Evolutionary conservation across 441 rosid species (phyloP).

Genomic region (Adansonia gregorii): DNA sequence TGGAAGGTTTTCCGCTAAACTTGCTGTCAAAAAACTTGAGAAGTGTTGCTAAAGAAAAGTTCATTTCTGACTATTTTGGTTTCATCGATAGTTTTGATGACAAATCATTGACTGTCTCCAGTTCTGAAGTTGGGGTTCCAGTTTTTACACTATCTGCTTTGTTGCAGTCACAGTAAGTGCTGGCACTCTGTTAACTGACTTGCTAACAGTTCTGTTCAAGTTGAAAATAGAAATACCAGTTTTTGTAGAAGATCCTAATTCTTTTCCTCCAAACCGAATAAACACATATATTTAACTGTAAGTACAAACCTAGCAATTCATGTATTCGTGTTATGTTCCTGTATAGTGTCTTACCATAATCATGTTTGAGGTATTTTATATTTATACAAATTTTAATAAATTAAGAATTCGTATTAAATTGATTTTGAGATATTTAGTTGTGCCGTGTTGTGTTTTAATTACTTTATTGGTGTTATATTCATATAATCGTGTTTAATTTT

Average conservation of each 20-base stretch:
- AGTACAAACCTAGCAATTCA: not conserved
- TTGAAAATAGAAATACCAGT: not conserved
- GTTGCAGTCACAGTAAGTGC: slow-evolving; percentile 70
- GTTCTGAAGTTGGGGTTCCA: slow-evolving; percentile 53
- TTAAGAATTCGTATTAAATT: too few species aligned
- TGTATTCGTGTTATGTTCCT: too few species aligned
- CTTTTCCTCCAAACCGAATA: slow-evolving; percentile 9
- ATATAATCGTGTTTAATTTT: too few species aligned
- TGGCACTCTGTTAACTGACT: not conserved
- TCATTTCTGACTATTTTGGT: slow-evolving; percentile 56
- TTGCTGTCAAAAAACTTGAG: slow-evolving; percentile 54
- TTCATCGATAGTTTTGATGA: slow-evolving; percentile 52
- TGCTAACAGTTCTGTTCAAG: not conserved
- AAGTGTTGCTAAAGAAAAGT: slow-evolving; percentile 55
- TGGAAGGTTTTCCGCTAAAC: slow-evolving; percentile 78
- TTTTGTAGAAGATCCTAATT: slow-evolving; percentile 1
- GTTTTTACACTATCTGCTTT: slow-evolving; percentile 72
- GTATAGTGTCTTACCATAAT: too few species aligned
- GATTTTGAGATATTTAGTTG: too few species aligned
- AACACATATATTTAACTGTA: not conserved
- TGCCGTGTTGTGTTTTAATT: too few species aligned
- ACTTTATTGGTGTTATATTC: too few species aligned
- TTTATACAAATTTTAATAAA: too few species aligned
- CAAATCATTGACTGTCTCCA: slow-evolving; percentile 36
- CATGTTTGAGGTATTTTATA: too few species aligned